Base-by-base conservation (phyloP, 768 basidiomycete genomes). In the Clitopilus passeckerianus region DNA sequence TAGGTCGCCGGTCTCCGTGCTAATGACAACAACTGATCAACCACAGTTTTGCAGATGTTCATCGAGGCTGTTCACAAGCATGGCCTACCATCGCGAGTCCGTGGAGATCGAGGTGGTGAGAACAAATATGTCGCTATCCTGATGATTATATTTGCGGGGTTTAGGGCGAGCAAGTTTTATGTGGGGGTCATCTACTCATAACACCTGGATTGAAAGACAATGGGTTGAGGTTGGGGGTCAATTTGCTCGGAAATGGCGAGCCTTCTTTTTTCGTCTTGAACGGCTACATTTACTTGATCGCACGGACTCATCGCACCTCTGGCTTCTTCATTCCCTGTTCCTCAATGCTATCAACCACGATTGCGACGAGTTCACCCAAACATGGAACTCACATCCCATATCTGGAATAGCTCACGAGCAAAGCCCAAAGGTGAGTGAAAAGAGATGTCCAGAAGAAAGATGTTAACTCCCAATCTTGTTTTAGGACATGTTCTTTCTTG, bases 281-380 rank as follows among this genome's bases (percentile, higher is more conserved):
- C 10, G 57, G 0, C 54, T 69, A 1, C 77, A 81, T 60, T 14
- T 46, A 1, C 70, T 82, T 0, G 66, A 81, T 52, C 18, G 57
- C 0, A 54, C 59, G 0, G 65, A 78, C 20, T 58, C 67, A 0
- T 10, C 57, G 12, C 80, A 82, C 60, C 60, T 77, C 0, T 81
- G 81, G 81, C 67, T 83, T 0, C 63, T 83, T 0, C 77, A 80
- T 23, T 23, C 33, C 34, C 65, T 81, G 0, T 82, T 81, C 59
- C 68, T 81, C 0, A 58, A 66, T 1, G 34, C 34, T 0, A 71
- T 81, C 22, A 75, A 80, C 35, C 15, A 56, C 0, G 77, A 79
- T 54, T 79, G 77, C 53, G 1, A 58, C 0, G 33, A 56, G 7
- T 80, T 80, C 59, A 62, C 64, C 14, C 0, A 60, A 1, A 63